phyloP scores from a whole-genome alignment of 148 eudicot genomes.

The Vaccinium myrtillus region DNA sequence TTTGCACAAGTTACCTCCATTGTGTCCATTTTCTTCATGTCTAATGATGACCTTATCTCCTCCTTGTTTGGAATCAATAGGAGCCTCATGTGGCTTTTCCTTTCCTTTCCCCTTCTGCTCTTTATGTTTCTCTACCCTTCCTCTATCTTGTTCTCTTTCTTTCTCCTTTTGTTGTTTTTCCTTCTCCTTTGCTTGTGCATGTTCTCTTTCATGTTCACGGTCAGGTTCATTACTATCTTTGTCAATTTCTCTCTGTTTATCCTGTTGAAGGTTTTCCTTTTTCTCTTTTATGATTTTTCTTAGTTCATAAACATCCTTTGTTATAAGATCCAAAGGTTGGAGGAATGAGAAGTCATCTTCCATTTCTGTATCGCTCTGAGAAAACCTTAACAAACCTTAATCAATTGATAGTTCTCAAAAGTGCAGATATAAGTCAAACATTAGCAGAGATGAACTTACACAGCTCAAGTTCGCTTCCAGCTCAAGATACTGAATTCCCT shows the following conservation, averaged over 20 bases:
- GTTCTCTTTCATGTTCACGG: conserved; percentile 28
- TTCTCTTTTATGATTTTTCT: conserved; percentile 54
- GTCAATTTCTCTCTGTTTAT: conserved; percentile 38
- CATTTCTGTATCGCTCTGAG: conserved; percentile 52
- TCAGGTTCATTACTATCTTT: conserved; percentile 36
- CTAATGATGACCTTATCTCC: conserved; percentile 29
- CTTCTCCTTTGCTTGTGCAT: conserved; percentile 38
- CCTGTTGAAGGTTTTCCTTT: conserved; percentile 36
- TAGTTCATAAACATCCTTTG: conserved; percentile 64
- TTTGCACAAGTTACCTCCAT: conserved; percentile 31
- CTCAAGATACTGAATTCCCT: conserved; percentile 72
- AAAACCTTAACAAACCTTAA: conserved; percentile 19
- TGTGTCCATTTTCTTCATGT: conserved; percentile 37
- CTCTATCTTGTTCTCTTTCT: conserved; percentile 44
- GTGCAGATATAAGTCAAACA: background rate
- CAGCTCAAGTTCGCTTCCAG: conserved; percentile 58
- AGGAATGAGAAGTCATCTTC: conserved; percentile 67
- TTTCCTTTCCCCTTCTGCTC: conserved; percentile 36
- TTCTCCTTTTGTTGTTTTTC: conserved; percentile 43
- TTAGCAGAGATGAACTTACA: conserved; percentile 36
- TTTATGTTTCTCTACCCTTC: conserved; percentile 34
- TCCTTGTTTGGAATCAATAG: conserved; percentile 27
- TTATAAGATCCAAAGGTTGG: conserved; percentile 67
- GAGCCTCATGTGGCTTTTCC: conserved; percentile 36
- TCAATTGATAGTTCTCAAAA: conserved; percentile 16